These are phyloP conservation scores for Heterobasidion irregulare DNA, from an alignment of 1,284 basidiomycete genomes.

Conservation along the genomic window DNA sequence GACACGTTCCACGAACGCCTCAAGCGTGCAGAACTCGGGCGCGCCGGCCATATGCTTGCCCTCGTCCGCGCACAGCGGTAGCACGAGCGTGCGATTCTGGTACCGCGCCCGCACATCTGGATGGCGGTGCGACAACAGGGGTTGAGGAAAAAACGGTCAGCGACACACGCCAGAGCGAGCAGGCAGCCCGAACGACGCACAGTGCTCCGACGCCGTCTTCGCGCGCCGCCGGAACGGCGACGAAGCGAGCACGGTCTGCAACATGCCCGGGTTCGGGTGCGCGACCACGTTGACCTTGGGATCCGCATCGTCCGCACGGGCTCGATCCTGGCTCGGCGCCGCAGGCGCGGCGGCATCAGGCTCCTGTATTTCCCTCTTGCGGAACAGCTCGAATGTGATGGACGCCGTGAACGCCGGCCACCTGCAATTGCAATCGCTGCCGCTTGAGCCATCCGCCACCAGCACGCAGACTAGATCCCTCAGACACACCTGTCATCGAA, in stretches of 20 bases:
- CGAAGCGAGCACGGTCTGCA: constrained; percentile 13
- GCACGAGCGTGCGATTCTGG: constrained; percentile 56
- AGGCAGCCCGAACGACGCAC: constrained; percentile 20
- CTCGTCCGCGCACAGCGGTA: constrained; percentile 60
- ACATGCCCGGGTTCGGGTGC: constrained; percentile 12
- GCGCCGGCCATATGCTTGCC: constrained; percentile 65
- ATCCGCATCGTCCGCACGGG: constrained; percentile 11
- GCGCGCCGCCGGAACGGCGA: constrained; percentile 14
- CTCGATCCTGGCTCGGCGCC: too few relatives aligned
- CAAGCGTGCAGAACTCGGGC: constrained; percentile 72
- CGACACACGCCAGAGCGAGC: neutral
- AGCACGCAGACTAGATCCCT: too few relatives aligned
- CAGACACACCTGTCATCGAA: constrained; percentile 59
- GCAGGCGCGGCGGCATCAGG: too few relatives aligned
- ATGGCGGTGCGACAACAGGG: neutral
- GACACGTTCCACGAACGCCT: constrained; percentile 57
- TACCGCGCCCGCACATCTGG: constrained; percentile 72
- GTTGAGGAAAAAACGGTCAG: neutral
- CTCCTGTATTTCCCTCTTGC: constrained; percentile 13
- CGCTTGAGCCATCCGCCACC: neutral
- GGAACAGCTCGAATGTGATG: constrained; percentile 69
- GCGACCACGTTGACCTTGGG: neutral
- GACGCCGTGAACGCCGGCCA: constrained; percentile 73
- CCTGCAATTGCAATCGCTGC: constrained; percentile 23
- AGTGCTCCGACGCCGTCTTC: constrained; percentile 28